Conservation (phyloP, 2,329 filamentous ascomycete genomes). For the Volutella citrinella region DNA sequence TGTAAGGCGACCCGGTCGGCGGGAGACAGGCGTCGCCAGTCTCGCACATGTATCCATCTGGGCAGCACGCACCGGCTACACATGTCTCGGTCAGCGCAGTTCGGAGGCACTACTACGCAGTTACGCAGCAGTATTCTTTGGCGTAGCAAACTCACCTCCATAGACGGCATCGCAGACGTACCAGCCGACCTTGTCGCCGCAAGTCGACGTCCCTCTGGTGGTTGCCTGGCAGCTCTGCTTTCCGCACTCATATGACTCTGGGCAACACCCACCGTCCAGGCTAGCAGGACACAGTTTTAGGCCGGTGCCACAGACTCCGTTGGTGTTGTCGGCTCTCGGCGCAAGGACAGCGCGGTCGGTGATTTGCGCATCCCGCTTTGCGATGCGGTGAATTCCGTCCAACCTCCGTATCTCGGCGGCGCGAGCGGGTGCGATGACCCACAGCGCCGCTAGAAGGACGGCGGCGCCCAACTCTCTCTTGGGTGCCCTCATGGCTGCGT, state of each 20-base stretch:
- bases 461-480: constrained; percentile 17
- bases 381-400: constrained; percentile 30
- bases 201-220: constrained; percentile 39
- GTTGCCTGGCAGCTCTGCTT: constrained; percentile 46
- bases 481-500: too few species aligned
- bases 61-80: constrained; percentile 42
- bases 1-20: constrained; percentile 39
- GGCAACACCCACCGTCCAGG: constrained; percentile 47
- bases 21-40: constrained; percentile 38
- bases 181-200: constrained; percentile 34
- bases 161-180: constrained; percentile 38
- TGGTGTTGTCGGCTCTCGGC: constrained; percentile 14
- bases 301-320: constrained; percentile 23
- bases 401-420: constrained; percentile 27
- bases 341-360: constrained; percentile 17
- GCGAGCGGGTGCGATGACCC: constrained; percentile 13
- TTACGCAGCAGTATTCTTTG: not conserved
- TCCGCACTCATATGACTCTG: constrained; percentile 46
- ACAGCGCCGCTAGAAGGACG: constrained; percentile 17
- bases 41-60: constrained; percentile 43
- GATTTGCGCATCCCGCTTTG: constrained; percentile 26
- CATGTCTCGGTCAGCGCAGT: not conserved
- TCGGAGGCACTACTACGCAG: not conserved
- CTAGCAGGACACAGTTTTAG: constrained; percentile 35
- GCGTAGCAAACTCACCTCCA: constrained; percentile 28